These are phyloP conservation scores for Cocos nucifera DNA, from an alignment of 176 grass and related monocot species.

Conservation along the genomic window DNA sequence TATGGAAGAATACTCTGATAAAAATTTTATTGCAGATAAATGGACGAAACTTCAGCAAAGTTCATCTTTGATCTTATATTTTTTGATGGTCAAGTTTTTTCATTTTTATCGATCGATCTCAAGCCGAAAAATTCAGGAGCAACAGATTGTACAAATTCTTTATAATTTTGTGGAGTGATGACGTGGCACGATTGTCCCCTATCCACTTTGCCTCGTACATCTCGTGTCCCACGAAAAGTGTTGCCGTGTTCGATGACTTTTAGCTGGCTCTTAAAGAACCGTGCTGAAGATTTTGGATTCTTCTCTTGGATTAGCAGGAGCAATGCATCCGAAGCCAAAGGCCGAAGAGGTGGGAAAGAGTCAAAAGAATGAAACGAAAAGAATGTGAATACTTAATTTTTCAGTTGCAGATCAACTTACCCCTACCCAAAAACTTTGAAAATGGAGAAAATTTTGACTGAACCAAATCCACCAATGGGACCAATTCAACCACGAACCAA, in stretches of 20 bases:
- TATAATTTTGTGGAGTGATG: background rate
- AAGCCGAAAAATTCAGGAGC: too few species aligned
- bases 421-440: too few species aligned
- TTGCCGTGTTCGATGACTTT: constrained; percentile 7
- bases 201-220: constrained; percentile 1
- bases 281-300: background rate
- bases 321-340: constrained; percentile 15
- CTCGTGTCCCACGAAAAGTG: background rate
- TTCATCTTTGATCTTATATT: too few species aligned
- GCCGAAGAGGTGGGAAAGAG: constrained; percentile 12
- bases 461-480: too few species aligned
- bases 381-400: background rate
- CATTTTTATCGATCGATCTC: too few species aligned
- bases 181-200: background rate
- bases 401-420: background rate
- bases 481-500: too few species aligned
- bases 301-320: background rate
- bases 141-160: too few species aligned
- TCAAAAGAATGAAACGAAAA: constrained; percentile 15
- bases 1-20: too few species aligned
- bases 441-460: too few species aligned
- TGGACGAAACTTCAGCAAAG: too few species aligned
- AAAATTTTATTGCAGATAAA: too few species aligned
- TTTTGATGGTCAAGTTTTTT: too few species aligned
- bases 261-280: constrained; percentile 3